Evolutionary conservation across 192 early-diverging fungal species (phyloP).

Genomic region (Coemansia sp.): DNA sequence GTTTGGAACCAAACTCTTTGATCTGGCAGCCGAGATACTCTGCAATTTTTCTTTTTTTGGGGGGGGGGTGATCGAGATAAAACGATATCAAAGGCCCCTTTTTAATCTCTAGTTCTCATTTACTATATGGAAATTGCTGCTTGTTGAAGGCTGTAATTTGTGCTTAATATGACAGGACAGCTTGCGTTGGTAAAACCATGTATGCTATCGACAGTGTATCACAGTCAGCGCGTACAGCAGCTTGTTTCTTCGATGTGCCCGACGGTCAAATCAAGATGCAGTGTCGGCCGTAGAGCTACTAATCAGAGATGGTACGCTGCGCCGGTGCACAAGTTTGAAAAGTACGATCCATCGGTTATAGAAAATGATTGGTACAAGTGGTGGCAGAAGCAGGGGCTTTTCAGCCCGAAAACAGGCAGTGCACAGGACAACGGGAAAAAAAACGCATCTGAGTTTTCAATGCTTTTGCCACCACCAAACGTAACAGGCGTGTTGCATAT

Average conservation of each 20-base stretch:
- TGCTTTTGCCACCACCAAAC: constrained; percentile 95
- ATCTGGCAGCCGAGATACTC: background rate
- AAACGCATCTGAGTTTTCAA: constrained; percentile 63
- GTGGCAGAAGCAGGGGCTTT: constrained; percentile 81
- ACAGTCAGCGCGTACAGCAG: background rate
- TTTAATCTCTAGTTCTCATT: too few species aligned
- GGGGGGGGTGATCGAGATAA: background rate
- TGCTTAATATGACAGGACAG: background rate
- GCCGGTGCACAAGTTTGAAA: constrained; percentile 43
- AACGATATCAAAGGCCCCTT: background rate
- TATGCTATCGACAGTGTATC: background rate
- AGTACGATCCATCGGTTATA: constrained; percentile 56
- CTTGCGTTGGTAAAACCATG: background rate
- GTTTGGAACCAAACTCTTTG: background rate
- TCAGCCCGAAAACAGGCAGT: constrained; percentile 51
- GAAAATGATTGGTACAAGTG: constrained; percentile 95
- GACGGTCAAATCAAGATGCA: background rate
- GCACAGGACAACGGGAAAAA: constrained; percentile 3
- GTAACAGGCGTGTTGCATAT: constrained; percentile 95
- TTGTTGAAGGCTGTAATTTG: too few species aligned
- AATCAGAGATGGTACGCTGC: constrained; percentile 20
- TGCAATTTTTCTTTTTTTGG: constrained; percentile 1
- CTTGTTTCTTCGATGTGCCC: background rate
- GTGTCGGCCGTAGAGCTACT: background rate
- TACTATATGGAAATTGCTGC: background rate